These are phyloP conservation scores for Pyrrhoderma noxium DNA, from an alignment of 1,284 basidiomycete species.

Conservation along the genomic window DNA sequence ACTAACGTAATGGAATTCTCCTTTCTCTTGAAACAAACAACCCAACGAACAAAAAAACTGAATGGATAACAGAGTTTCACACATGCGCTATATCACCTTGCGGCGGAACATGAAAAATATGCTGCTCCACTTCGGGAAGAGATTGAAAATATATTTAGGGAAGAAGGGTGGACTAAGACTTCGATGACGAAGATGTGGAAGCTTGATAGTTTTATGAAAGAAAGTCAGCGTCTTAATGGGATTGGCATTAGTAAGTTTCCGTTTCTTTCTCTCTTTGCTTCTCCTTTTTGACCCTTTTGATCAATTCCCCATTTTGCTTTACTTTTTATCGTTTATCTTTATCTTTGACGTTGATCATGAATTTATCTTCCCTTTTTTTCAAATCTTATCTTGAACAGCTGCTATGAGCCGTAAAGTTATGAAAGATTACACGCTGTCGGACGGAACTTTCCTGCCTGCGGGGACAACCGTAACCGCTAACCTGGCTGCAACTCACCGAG, in stretches of 20 bases:
- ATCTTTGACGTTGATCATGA: not conserved
- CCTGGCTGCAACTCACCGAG: constrained; percentile 23
- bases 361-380: not conserved
- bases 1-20: no score
- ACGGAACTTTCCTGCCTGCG: constrained; percentile 35
- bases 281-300: not conserved
- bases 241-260: constrained; percentile 24
- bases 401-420: constrained; percentile 28
- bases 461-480: constrained; percentile 29
- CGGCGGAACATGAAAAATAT: constrained; percentile 31
- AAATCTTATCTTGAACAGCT: constrained; percentile 23
- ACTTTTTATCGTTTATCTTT: not conserved
- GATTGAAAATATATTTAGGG: constrained; percentile 29
- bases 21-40: no score
- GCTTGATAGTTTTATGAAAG: constrained; percentile 43
- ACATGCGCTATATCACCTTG: constrained; percentile 32
- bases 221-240: constrained; percentile 32
- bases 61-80: constrained; percentile 27
- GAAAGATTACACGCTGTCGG: constrained; percentile 33
- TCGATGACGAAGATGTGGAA: constrained; percentile 36
- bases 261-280: not conserved
- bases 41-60: not conserved
- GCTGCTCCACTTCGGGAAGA: constrained; percentile 37
- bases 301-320: no score
- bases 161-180: constrained; percentile 40